Evolutionary conservation across 2,329 filamentous ascomycete genomes (phyloP).

Genomic region (Plectosphaerella plurivora): DNA sequence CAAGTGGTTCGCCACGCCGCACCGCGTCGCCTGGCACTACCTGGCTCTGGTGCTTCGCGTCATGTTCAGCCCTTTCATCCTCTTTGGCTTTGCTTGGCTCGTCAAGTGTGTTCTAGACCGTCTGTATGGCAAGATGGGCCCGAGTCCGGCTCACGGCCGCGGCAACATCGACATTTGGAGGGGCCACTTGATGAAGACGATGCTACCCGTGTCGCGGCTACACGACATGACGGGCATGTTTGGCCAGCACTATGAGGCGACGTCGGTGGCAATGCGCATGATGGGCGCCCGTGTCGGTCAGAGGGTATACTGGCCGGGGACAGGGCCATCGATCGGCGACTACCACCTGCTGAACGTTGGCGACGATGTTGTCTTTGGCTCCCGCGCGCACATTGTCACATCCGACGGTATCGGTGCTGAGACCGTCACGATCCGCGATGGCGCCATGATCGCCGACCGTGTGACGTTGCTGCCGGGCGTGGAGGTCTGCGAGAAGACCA

Average conservation of each 20-base stretch:
- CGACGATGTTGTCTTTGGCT: conserved; percentile 56
- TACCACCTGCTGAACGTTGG: conserved; percentile 52
- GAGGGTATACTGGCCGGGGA: conserved; percentile 54
- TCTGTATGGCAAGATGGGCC: conserved; percentile 30
- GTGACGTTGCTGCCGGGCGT: conserved; percentile 48
- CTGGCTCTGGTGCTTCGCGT: conserved; percentile 37
- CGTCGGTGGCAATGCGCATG: conserved; percentile 43
- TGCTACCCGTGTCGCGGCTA: conserved; percentile 38
- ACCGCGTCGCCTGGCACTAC: conserved; percentile 45
- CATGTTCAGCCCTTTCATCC: conserved; percentile 35
- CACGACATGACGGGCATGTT: conserved; percentile 45
- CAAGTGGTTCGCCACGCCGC: conserved; percentile 42
- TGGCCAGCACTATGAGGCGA: conserved; percentile 51
- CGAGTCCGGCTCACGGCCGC: conserved; percentile 22
- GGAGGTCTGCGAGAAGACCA: conserved; percentile 39
- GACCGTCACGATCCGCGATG: conserved; percentile 37
- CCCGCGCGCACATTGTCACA: conserved; percentile 47
- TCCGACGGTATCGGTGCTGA: conserved; percentile 47
- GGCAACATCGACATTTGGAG: conserved; percentile 38
- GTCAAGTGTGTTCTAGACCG: conserved; percentile 35
- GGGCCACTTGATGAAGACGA: conserved; percentile 33
- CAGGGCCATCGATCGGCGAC: conserved; percentile 46
- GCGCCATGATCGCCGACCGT: conserved; percentile 54
- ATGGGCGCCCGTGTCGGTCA: conserved; percentile 48
- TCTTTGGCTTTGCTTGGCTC: conserved; percentile 35